phyloP scores from a whole-genome alignment of 176 grass and related monocot genomes.

The Ampelocalamus luodianensis region DNA sequence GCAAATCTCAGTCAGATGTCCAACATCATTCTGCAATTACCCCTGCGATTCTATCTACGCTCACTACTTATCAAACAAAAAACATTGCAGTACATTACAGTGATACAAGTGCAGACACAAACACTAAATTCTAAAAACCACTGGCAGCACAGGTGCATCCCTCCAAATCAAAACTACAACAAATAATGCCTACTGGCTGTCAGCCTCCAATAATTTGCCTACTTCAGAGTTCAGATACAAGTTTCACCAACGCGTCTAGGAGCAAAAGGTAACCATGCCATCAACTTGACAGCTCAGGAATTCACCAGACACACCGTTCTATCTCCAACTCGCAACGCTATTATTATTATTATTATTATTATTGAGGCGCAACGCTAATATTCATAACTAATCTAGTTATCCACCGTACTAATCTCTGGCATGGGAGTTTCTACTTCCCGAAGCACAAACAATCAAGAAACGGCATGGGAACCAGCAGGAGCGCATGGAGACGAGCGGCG shows the following conservation, averaged over 20 bases:
- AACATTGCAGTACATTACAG: not conserved
- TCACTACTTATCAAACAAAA: slow-evolving; percentile 5
- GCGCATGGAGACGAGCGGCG: no score
- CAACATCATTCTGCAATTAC: not conserved
- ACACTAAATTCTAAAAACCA: no score
- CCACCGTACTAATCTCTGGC: not conserved
- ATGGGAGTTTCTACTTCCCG: not conserved
- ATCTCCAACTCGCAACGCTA: not conserved
- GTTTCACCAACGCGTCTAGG: not conserved
- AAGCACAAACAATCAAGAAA: not conserved
- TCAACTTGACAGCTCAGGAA: not conserved
- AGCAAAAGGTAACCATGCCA: not conserved
- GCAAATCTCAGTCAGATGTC: not conserved
- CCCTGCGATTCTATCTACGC: not conserved
- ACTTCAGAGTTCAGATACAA: not conserved
- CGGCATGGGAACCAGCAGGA: no score
- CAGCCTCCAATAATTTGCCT: not conserved
- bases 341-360: no score
- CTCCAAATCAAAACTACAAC: not conserved
- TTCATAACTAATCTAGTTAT: not conserved
- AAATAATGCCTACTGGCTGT: not conserved
- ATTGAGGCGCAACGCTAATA: no score
- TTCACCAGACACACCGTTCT: not conserved
- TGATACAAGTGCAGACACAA: no score
- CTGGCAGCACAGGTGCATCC: no score